phyloP scores from a whole-genome alignment of 768 basidiomycete species.

The Calvatia gigantea region DNA sequence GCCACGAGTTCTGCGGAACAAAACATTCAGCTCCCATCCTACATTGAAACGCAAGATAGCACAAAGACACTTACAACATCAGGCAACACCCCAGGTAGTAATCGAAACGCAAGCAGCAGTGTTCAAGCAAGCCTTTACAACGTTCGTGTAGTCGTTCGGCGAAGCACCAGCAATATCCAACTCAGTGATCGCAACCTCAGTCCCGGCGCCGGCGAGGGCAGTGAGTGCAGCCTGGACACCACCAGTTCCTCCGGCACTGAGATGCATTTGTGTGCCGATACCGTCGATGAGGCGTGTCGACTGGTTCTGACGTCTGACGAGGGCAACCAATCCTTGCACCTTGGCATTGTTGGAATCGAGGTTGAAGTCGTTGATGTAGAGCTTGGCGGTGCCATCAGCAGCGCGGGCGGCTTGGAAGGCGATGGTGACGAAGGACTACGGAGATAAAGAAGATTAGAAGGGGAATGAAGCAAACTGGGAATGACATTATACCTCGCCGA shows the following conservation, averaged over 20 bases:
- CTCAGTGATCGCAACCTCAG: constrained; percentile 49
- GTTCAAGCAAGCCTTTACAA: constrained; percentile 44
- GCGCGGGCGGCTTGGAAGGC: constrained; percentile 43
- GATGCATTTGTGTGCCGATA: constrained; percentile 48
- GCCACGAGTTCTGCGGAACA: constrained; percentile 24
- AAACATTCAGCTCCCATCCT: not conserved
- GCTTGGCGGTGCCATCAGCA: constrained; percentile 35
- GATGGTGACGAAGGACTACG: constrained; percentile 39
- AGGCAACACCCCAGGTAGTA: constrained; percentile 47
- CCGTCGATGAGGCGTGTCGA: constrained; percentile 41
- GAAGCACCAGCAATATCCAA: constrained; percentile 37
- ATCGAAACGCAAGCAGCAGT: constrained; percentile 41
- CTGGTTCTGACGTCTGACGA: constrained; percentile 38
- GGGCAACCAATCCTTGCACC: constrained; percentile 33
- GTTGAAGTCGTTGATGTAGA: constrained; percentile 47
- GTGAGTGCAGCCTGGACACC: constrained; percentile 40
- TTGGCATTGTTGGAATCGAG: constrained; percentile 50
- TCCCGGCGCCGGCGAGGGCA: constrained; percentile 39
- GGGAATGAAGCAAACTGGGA: not conserved
- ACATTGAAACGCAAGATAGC: not conserved
- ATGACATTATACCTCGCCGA: constrained; percentile 26
- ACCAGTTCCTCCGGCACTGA: constrained; percentile 22
- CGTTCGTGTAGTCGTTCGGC: constrained; percentile 39
- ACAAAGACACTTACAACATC: constrained; percentile 37
- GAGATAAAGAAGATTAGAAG: not conserved